Evolutionary conservation across 345 rosid species (phyloP).

Genomic region (Acer saccharum): DNA sequence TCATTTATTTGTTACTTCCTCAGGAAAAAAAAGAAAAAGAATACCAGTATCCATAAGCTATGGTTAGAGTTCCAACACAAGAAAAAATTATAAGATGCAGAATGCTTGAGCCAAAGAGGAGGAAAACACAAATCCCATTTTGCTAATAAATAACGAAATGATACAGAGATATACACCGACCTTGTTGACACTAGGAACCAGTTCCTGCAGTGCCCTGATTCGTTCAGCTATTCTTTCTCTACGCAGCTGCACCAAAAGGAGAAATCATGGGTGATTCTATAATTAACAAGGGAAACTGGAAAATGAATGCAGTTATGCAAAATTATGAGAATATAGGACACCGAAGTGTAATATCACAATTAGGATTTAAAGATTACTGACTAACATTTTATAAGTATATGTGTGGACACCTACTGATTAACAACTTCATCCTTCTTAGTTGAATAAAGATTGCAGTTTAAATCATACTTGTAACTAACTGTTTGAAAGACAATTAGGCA

Average conservation of each 20-base stretch:
- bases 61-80: conserved; percentile 5
- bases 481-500: not conserved
- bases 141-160: conserved; percentile 11
- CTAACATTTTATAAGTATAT: not conserved
- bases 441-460: not conserved
- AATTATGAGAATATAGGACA: conserved; percentile 5
- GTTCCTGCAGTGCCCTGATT: conserved; percentile 94
- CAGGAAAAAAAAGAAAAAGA: not conserved
- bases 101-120: conserved; percentile 3
- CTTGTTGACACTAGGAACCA: conserved; percentile 99
- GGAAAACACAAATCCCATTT: not conserved
- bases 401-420: not conserved
- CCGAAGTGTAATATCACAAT: not conserved
- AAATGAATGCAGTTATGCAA: not conserved
- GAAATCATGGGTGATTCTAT: conserved; percentile 7
- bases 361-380: not conserved
- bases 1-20: not conserved
- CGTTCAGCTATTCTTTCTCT: conserved; percentile 98
- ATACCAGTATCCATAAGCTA: not conserved
- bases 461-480: not conserved
- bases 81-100: conserved; percentile 11
- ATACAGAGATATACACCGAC: conserved; percentile 35
- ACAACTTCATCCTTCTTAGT: not conserved
- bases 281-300: not conserved
- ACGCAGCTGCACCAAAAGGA: conserved; percentile 66